These are phyloP conservation scores for Parasitella parasitica DNA, from an alignment of 371 early-diverging fungal species.

Conservation along the genomic window DNA sequence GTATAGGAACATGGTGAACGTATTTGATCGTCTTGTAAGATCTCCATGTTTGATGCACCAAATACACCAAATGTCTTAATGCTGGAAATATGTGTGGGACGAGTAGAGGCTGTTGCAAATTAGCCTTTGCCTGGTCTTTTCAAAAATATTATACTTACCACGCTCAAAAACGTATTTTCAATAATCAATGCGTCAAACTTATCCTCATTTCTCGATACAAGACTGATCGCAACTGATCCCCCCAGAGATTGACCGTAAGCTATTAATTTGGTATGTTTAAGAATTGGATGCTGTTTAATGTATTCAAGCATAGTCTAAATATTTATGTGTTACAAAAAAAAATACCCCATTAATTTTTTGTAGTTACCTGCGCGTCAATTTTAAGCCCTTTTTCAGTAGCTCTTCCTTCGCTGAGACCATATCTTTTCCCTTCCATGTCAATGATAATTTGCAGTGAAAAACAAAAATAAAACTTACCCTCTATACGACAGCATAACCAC, in stretches of 20 bases:
- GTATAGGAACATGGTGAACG: slow-evolving; percentile 70
- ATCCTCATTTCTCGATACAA: slow-evolving; percentile 72
- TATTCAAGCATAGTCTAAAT: slow-evolving; percentile 80
- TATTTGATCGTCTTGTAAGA: slow-evolving; percentile 73
- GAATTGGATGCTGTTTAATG: slow-evolving; percentile 68
- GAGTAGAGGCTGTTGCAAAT: slow-evolving; percentile 65
- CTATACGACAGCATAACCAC: slow-evolving; percentile 95
- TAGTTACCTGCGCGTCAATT: slow-evolving; percentile 81
- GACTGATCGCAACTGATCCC: slow-evolving; percentile 92
- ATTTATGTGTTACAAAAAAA: not conserved
- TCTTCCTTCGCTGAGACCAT: slow-evolving; percentile 85
- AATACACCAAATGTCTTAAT: slow-evolving; percentile 67
- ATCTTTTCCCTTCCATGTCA: slow-evolving; percentile 43
- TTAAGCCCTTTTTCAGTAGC: slow-evolving; percentile 87
- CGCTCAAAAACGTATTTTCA: slow-evolving; percentile 93
- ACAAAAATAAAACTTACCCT: slow-evolving; percentile 55
- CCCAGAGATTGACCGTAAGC: slow-evolving; percentile 95
- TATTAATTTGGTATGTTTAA: slow-evolving; percentile 74
- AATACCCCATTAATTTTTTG: slow-evolving; percentile 1
- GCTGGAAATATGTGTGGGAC: slow-evolving; percentile 85
- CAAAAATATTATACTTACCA: slow-evolving; percentile 51
- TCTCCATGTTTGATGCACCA: slow-evolving; percentile 89
- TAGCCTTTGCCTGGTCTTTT: not conserved
- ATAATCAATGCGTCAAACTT: slow-evolving; percentile 79
- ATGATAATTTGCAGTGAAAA: not conserved